Conservation (phyloP, 352 stramenopile species). For the Phytopythium sindhum region DNA sequence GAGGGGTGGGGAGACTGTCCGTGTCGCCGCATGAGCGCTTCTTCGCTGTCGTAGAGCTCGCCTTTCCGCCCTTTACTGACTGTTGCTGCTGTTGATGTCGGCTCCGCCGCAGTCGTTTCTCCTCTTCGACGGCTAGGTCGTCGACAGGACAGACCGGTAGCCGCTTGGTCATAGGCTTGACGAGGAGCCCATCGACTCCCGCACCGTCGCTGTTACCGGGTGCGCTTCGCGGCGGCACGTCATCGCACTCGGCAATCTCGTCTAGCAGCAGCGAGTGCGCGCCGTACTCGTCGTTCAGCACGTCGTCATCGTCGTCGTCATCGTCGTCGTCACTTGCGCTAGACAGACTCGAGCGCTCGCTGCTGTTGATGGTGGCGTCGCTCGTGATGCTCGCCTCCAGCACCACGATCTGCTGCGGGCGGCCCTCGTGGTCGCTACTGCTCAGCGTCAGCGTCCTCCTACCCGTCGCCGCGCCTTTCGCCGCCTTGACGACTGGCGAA, state of each 20-base stretch:
- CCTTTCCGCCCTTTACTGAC: neutral
- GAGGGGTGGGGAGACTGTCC: conserved; percentile 50
- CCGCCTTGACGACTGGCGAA: neutral
- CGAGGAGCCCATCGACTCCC: conserved; percentile 26
- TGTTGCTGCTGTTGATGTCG: conserved; percentile 17
- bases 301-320: conserved; percentile 30
- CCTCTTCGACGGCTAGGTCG: conserved; percentile 72
- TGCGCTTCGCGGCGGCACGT: conserved; percentile 7
- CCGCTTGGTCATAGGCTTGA: conserved; percentile 72
- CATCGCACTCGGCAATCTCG: conserved; percentile 15
- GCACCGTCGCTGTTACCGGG: conserved; percentile 12
- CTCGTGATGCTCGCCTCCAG: conserved; percentile 29
- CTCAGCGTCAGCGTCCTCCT: conserved; percentile 11
- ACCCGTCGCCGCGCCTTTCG: neutral
- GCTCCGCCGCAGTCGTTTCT: conserved; percentile 65
- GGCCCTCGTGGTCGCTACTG: conserved; percentile 10
- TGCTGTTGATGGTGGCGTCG: conserved; percentile 42
- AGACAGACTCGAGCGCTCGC: conserved; percentile 26
- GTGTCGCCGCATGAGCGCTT: conserved; percentile 44
- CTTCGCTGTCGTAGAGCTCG: conserved; percentile 27
- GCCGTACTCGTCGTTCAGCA: conserved; percentile 35
- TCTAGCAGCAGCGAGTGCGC: conserved; percentile 33
- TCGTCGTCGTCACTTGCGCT: conserved; percentile 24
- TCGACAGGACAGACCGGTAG: conserved; percentile 72
- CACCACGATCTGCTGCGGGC: conserved; percentile 10